These are phyloP conservation scores for Sphaerostilbella broomeana DNA, from an alignment of 2,329 filamentous ascomycete genomes.

Conservation along the genomic window DNA sequence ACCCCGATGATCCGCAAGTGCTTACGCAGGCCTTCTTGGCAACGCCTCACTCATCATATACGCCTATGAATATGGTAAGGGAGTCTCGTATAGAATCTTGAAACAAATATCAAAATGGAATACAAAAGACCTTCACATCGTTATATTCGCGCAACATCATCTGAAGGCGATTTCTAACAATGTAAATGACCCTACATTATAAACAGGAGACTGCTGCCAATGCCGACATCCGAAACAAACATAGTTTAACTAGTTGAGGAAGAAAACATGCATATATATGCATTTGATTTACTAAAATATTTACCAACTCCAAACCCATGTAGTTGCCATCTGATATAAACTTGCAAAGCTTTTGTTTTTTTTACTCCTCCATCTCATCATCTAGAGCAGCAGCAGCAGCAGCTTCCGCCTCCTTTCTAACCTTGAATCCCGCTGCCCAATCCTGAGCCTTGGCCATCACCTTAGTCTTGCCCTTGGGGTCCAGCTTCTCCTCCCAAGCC, in stretches of 20 bases:
- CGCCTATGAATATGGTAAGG: too few relatives aligned
- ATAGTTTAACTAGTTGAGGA: slow-evolving; percentile 3
- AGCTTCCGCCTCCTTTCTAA: slow-evolving; percentile 35
- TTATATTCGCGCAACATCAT: too few relatives aligned
- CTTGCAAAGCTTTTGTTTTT: not conserved
- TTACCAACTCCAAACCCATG: slow-evolving; percentile 9
- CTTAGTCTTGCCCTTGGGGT: slow-evolving; percentile 58
- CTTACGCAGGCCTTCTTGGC: too few relatives aligned
- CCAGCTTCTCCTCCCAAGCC: slow-evolving; percentile 73
- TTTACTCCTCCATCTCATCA: slow-evolving; percentile 31
- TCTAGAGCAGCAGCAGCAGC: slow-evolving; percentile 27
- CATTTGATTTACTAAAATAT: slow-evolving; percentile 6
- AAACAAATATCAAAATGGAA: too few relatives aligned
- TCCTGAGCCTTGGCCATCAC: slow-evolving; percentile 66
- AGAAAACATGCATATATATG: not conserved
- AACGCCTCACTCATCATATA: too few relatives aligned
- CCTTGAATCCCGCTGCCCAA: slow-evolving; percentile 54
- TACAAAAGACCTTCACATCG: too few relatives aligned
- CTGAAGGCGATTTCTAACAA: too few relatives aligned
- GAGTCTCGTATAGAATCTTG: too few relatives aligned
- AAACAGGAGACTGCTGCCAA: too few relatives aligned
- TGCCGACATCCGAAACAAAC: slow-evolving; percentile 7
- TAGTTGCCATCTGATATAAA: not conserved
- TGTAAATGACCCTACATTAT: too few relatives aligned
- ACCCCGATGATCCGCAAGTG: too few relatives aligned